Percentiles rank a stretch among this genome's conserved stretches.
phyloP scores from a whole-genome alignment of 495 filamentous ascomycete genomes.

The Penicillium waksmanii region DNA sequence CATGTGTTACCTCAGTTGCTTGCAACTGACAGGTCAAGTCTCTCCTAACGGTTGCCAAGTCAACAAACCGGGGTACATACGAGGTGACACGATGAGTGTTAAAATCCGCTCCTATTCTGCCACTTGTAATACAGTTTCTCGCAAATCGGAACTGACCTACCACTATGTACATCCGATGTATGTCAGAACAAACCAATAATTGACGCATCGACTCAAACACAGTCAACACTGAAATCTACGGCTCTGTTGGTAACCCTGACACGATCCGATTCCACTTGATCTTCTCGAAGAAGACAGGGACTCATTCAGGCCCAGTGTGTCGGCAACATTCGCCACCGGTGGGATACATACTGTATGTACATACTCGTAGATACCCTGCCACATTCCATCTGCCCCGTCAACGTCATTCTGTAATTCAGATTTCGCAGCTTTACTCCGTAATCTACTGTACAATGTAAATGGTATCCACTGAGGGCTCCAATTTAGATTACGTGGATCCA shows the following conservation, averaged over 20 bases:
- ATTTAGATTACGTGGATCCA: slow-evolving; percentile 1
- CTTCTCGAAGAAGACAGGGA: not conserved
- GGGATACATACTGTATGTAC: not conserved
- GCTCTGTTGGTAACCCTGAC: not conserved
- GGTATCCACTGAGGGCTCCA: not conserved
- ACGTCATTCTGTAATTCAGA: slow-evolving; percentile 11
- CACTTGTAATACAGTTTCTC: not conserved
- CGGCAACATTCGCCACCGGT: slow-evolving; percentile 3
- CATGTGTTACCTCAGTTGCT: not conserved
- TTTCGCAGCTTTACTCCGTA: not conserved
- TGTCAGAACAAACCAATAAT: not conserved
- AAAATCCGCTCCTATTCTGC: not conserved
- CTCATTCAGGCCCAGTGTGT: not conserved
- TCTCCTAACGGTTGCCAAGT: slow-evolving; percentile 23
- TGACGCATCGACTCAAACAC: not conserved
- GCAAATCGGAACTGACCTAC: no score
- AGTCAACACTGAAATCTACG: not conserved
- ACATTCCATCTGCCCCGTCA: slow-evolving; percentile 11
- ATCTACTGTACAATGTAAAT: not conserved
- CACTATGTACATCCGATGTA: no score
- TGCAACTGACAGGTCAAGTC: slow-evolving; percentile 18
- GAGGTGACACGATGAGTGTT: slow-evolving; percentile 5
- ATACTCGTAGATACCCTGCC: not conserved
- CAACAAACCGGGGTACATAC: slow-evolving; percentile 12
- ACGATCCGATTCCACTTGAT: not conserved